Conservation (phyloP, 805 yeast genomes). For the Spathaspora boniae region DNA sequence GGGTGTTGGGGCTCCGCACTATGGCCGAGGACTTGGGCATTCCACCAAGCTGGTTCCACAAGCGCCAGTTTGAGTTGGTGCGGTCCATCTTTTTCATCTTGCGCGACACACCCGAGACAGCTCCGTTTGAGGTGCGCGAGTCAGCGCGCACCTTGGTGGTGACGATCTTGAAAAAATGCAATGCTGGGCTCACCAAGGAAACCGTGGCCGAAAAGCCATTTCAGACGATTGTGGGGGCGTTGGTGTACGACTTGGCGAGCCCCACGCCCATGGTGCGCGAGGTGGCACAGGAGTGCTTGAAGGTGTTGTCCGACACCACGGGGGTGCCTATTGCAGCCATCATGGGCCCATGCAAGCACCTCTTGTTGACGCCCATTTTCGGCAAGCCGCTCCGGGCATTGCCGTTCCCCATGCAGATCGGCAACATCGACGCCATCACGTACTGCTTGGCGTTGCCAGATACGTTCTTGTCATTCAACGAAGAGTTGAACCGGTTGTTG, state of each 20-base stretch:
- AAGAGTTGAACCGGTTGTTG: conserved; percentile 78
- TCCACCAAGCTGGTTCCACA: conserved; percentile 69
- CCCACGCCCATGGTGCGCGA: conserved; percentile 79
- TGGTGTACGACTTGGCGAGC: conserved; percentile 90
- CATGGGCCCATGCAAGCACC: conserved; percentile 77
- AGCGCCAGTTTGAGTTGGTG: conserved; percentile 78
- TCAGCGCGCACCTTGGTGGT: conserved; percentile 68
- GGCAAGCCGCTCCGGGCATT: conserved; percentile 95
- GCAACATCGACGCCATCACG: conserved; percentile 95
- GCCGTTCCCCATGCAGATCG: conserved; percentile 98
- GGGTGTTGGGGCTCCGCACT: conserved; percentile 76
- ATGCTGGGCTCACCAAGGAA: conserved; percentile 54
- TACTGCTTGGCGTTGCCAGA: conserved; percentile 80
- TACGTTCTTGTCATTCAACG: conserved; percentile 81
- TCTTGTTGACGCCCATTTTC: conserved; percentile 87
- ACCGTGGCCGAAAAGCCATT: conserved; percentile 68
- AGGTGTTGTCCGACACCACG: conserved; percentile 66
- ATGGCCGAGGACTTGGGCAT: conserved; percentile 65
- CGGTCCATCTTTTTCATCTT: conserved; percentile 86
- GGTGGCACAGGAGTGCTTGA: conserved; percentile 71
- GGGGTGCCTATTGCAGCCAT: conserved; percentile 67
- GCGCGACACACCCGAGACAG: conserved; percentile 85
- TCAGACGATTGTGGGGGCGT: conserved; percentile 78
- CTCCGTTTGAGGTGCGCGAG: conserved; percentile 73
- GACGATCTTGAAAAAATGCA: conserved; percentile 63